phyloP scores from a whole-genome alignment of 371 early-diverging fungal genomes.

The Coemansia sp. region DNA sequence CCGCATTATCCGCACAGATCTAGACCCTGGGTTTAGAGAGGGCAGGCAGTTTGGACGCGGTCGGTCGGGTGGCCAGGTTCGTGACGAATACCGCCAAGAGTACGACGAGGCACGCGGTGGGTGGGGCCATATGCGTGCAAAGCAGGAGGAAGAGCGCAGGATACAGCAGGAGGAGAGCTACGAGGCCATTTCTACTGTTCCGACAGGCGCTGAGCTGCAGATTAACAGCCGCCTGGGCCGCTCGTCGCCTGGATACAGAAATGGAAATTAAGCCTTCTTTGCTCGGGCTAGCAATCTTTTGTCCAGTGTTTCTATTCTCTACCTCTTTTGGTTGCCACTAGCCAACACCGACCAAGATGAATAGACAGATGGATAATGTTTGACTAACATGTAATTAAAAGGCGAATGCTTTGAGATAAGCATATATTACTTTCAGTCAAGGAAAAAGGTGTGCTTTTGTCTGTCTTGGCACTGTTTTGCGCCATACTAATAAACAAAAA shows the following conservation, averaged over 20 bases:
- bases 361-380: neutral
- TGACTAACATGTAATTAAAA: neutral
- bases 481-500: neutral
- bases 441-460: neutral
- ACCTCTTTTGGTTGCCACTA: neutral
- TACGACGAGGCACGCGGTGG: slow-evolving; percentile 97
- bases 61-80: slow-evolving; percentile 89
- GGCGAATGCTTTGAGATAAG: neutral
- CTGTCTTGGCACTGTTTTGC: neutral
- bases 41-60: slow-evolving; percentile 98
- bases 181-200: slow-evolving; percentile 45
- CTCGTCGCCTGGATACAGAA: neutral
- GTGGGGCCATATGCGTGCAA: slow-evolving; percentile 83
- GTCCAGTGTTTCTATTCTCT: neutral
- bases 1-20: slow-evolving; percentile 90
- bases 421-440: neutral
- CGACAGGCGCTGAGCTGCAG: slow-evolving; percentile 36
- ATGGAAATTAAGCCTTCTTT: neutral
- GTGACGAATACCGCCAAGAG: slow-evolving; percentile 93
- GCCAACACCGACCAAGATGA: neutral
- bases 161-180: slow-evolving; percentile 59
- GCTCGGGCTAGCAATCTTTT: neutral
- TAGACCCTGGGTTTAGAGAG: slow-evolving; percentile 96
- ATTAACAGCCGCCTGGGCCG: slow-evolving; percentile 45
- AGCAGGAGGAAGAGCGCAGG: slow-evolving; percentile 65